Evolutionary conservation across 1,139 yeast genomes (phyloP), one percentile per base, ranked within the genome.

Genomic region (Nakaseomyces nivariensis): DNA sequence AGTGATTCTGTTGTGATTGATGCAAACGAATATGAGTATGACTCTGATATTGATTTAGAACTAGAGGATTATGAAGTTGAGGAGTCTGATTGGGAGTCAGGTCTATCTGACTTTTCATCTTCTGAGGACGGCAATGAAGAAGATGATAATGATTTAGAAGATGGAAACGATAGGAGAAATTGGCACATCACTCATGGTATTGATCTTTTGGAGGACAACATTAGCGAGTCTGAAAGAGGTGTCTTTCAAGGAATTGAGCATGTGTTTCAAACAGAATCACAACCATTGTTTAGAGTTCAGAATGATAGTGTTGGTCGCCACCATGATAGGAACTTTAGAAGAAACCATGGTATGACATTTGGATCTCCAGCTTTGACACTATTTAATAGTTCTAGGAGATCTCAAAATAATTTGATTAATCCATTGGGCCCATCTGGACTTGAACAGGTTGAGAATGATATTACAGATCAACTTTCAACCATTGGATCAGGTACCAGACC

Each of bases 41-140:
- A 54, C n/a, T 56, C 64, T 8, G 66, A 58, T 24, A 56, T 59
- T 29, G 67, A 62, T 34, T 60, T 63, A 36, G 70, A 64, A 37
- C 49, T 62, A 36, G 66, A 63, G 37, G 73, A 71, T 36, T 69
- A 64, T 42, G 70, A 64, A 24, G 67, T 63, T 9, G 66, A 62
- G 38, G 69, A 63, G n/a, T 64, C 66, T 2, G 68, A 64, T 38
- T 66, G 67, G 66, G 67, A 64, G 45, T 62, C 67, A 13, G 67
- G 68, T 1, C 53, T 64, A 10, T 63, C 69, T 1, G 67, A 63
- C 32, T 52, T 64, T 8, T 57, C 66, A 2, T 59, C 60, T 1
- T 57, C 62, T 4, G 65, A 59, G n/a, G 62, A 53, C 11, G 62
- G 59, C 26, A 56, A 58, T 17, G 58, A 58, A 29, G 64, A 58